These are phyloP conservation scores for Tilletia indica DNA, from an alignment of 1,284 basidiomycete species.

Conservation along the genomic window DNA sequence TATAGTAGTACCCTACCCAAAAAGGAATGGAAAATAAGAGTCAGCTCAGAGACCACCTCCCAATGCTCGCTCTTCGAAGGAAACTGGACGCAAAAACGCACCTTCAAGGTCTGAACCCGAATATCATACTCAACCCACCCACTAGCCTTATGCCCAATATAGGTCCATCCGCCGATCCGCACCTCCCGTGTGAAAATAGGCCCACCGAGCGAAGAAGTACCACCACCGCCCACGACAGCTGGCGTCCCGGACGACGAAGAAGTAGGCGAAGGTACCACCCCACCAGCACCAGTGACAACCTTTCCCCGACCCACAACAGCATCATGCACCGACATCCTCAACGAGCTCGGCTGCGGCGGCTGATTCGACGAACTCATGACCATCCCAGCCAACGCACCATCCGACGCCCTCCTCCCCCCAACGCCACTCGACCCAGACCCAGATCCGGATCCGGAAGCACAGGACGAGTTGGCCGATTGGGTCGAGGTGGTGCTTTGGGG, in stretches of 20 bases:
- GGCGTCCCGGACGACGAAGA: too few species aligned
- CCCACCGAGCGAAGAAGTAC: too few species aligned
- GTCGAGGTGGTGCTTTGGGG: slow-evolving; percentile 5
- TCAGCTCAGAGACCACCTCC: not conserved
- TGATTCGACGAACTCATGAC: not conserved
- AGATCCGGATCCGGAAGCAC: not conserved
- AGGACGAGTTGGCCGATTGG: not conserved
- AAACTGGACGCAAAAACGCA: slow-evolving; percentile 18
- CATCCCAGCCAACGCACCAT: not conserved
- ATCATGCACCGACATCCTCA: too few species aligned
- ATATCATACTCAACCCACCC: slow-evolving; percentile 51
- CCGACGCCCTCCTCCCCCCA: not conserved
- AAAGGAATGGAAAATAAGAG: not conserved
- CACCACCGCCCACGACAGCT: too few species aligned
- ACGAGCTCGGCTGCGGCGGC: too few species aligned
- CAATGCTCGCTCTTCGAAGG: not conserved
- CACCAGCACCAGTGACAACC: too few species aligned
- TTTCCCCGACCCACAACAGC: too few species aligned
- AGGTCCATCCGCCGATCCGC: slow-evolving; percentile 42
- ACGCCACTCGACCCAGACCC: not conserved
- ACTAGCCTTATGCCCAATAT: slow-evolving; percentile 38
- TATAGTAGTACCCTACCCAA: slow-evolving; percentile 30
- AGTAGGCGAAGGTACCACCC: too few species aligned
- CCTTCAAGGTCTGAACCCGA: slow-evolving; percentile 33
- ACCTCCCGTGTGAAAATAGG: slow-evolving; percentile 37